Conservation (phyloP, 345 rosid genomes). For the Salix udensis region DNA sequence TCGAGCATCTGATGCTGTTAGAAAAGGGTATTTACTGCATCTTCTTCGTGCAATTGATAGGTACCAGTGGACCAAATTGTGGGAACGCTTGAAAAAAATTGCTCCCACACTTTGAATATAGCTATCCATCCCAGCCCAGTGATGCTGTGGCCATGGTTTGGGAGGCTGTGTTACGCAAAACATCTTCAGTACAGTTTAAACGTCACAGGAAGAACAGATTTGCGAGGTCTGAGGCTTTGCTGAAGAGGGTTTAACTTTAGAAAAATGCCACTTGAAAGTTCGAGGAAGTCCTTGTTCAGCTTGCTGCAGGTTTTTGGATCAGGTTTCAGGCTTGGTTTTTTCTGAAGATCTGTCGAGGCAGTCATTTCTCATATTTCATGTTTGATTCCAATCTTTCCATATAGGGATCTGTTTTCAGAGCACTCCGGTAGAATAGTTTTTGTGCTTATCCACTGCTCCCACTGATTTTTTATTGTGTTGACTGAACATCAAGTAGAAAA, state of each 20-base stretch:
- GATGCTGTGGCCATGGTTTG: slow-evolving; percentile 95
- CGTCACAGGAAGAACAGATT: slow-evolving; percentile 58
- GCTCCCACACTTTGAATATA: slow-evolving; percentile 56
- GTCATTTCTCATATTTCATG: background rate
- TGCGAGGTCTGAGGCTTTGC: slow-evolving; percentile 34
- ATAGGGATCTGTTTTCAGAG: background rate
- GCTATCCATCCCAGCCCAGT: slow-evolving; percentile 61
- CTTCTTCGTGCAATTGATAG: slow-evolving; percentile 54
- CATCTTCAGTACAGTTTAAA: slow-evolving; percentile 37
- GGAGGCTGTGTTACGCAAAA: slow-evolving; percentile 62
- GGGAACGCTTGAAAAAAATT: slow-evolving; percentile 62
- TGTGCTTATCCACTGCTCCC: background rate
- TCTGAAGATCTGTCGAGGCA: slow-evolving; percentile 8
- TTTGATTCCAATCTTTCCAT: too few species aligned
- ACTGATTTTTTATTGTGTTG: background rate
- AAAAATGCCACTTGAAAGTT: background rate
- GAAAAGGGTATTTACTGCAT: slow-evolving; percentile 55
- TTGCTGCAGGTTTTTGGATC: background rate
- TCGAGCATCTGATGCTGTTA: slow-evolving; percentile 64
- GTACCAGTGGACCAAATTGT: slow-evolving; percentile 67
- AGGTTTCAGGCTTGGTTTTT: background rate
- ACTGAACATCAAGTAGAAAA: background rate
- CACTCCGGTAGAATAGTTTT: background rate
- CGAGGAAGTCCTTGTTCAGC: background rate
- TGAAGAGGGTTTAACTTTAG: slow-evolving; percentile 7